phyloP scores from a whole-genome alignment of 495 filamentous ascomycete genomes.

The Pseudoneurospora amorphoporcata region DNA sequence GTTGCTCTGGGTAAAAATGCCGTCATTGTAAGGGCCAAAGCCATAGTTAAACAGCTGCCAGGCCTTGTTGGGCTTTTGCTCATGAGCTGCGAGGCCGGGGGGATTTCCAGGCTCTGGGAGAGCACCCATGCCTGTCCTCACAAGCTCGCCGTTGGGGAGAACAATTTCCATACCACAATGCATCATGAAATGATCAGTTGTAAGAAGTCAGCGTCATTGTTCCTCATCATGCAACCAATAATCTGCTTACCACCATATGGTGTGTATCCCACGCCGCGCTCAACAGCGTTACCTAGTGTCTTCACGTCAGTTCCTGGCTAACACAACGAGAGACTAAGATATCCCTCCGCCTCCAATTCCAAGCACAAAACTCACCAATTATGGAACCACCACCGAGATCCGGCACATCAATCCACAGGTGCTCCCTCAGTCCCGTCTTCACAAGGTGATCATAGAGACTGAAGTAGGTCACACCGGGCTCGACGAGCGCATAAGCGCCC shows the following conservation, averaged over 20 bases:
- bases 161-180: slow-evolving; percentile 49
- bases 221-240: background rate
- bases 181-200: slow-evolving; percentile 41
- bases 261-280: slow-evolving; percentile 50
- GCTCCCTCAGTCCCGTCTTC: slow-evolving; percentile 20
- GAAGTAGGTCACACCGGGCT: slow-evolving; percentile 50
- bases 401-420: slow-evolving; percentile 43
- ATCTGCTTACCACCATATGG: slow-evolving; percentile 10
- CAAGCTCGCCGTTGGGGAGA: slow-evolving; percentile 42
- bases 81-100: slow-evolving; percentile 26
- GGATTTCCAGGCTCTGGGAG: slow-evolving; percentile 20
- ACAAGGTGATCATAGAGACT: slow-evolving; percentile 42
- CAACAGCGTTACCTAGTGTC: slow-evolving; percentile 35
- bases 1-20: slow-evolving; percentile 48
- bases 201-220: background rate
- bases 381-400: slow-evolving; percentile 44
- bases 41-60: slow-evolving; percentile 46
- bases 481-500: slow-evolving; percentile 42
- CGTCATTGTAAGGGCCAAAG: slow-evolving; percentile 47
- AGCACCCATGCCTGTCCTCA: slow-evolving; percentile 52
- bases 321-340: background rate
- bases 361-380: background rate
- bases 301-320: background rate
- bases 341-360: background rate
- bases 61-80: slow-evolving; percentile 20